Evolutionary conservation across 2,329 filamentous ascomycete genomes (phyloP).

Genomic region (Beauveria australis): DNA sequence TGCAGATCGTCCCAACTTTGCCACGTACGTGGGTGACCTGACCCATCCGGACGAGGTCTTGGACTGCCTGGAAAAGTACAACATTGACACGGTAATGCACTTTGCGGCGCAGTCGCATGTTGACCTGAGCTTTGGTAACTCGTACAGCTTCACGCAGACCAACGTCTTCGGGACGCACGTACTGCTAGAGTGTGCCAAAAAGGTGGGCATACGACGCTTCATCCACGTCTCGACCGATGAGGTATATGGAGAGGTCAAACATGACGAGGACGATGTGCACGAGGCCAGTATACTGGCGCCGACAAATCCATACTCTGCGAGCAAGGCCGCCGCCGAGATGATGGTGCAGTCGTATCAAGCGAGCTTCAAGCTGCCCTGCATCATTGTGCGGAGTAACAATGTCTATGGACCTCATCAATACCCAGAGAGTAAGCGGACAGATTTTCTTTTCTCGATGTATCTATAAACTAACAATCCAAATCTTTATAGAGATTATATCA

Average conservation of each 20-base stretch:
- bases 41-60: constrained; percentile 63
- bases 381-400: constrained; percentile 77
- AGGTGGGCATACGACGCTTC: constrained; percentile 62
- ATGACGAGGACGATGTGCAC: constrained; percentile 61
- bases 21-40: constrained; percentile 72
- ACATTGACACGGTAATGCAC: constrained; percentile 74
- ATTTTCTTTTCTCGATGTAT: too few relatives aligned
- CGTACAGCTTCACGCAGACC: constrained; percentile 70
- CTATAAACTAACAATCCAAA: constrained; percentile 7
- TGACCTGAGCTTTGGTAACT: constrained; percentile 74
- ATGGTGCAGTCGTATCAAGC: constrained; percentile 80
- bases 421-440: constrained; percentile 58
- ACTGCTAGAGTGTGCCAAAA: constrained; percentile 67
- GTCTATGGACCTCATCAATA: constrained; percentile 81
- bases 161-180: constrained; percentile 83
- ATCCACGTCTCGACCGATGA: constrained; percentile 81
- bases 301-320: constrained; percentile 75
- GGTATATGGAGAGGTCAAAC: constrained; percentile 73
- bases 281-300: constrained; percentile 69
- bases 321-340: constrained; percentile 78
- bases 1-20: constrained; percentile 61
- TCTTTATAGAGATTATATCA: constrained; percentile 65
- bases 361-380: constrained; percentile 71
- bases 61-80: constrained; percentile 60
- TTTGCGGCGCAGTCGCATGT: constrained; percentile 84